phyloP scores from a whole-genome alignment of 345 rosid species.

The Pugionium dolabratum region DNA sequence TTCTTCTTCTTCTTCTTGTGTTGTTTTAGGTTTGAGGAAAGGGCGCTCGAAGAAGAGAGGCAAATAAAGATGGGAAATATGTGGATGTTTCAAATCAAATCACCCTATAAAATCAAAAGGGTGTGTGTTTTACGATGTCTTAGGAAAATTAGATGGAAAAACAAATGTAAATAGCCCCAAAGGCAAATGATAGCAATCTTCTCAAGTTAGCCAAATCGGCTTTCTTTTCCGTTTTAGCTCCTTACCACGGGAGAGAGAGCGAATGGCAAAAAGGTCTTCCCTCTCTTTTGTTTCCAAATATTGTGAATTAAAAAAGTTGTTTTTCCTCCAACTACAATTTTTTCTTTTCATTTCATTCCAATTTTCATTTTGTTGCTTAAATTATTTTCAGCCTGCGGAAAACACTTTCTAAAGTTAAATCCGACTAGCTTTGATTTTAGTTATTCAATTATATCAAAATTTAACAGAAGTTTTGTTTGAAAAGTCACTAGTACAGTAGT shows the following conservation, averaged over 20 bases:
- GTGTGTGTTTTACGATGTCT: slow-evolving; percentile 1
- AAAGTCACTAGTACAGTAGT: too few relatives aligned
- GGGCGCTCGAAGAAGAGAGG: slow-evolving; percentile 39
- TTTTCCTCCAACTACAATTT: too few relatives aligned
- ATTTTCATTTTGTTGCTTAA: too few relatives aligned
- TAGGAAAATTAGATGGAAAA: slow-evolving; percentile 13
- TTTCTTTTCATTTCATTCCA: too few relatives aligned
- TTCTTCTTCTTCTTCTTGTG: neutral
- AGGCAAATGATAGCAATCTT: slow-evolving; percentile 23
- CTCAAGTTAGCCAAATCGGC: slow-evolving; percentile 33
- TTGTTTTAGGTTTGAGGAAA: slow-evolving; percentile 22
- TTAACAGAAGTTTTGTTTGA: too few relatives aligned
- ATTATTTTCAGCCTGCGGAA: too few relatives aligned
- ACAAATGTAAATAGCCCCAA: slow-evolving; percentile 25
- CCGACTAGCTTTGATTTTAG: too few relatives aligned
- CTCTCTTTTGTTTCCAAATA: slow-evolving; percentile 26
- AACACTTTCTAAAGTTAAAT: too few relatives aligned
- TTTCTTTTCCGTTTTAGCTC: slow-evolving; percentile 12
- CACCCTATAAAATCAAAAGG: slow-evolving; percentile 11
- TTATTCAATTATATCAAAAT: too few relatives aligned
- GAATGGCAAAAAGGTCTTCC: slow-evolving; percentile 25
- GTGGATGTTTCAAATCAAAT: neutral
- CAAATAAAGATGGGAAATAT: slow-evolving; percentile 27
- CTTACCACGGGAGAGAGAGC: slow-evolving; percentile 27
- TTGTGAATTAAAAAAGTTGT: slow-evolving; percentile 12